phyloP scores from a whole-genome alignment of 1,284 basidiomycete genomes.

The Tylopilus sp. region DNA sequence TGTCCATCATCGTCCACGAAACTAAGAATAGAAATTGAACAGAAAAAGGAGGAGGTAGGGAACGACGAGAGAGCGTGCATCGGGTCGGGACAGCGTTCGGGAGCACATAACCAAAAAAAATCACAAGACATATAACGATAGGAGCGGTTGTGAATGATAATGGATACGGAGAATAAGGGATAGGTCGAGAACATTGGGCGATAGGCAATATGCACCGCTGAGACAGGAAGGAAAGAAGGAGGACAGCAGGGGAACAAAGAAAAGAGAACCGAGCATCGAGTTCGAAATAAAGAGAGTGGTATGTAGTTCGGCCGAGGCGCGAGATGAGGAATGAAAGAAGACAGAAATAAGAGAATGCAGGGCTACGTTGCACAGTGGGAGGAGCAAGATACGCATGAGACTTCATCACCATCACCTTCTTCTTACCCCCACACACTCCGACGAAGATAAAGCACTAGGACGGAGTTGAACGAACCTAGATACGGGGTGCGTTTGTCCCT shows the following conservation, averaged over 20 bases:
- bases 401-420: background rate
- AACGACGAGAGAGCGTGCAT: conserved; percentile 1
- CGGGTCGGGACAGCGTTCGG: background rate
- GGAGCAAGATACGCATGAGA: background rate
- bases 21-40: background rate
- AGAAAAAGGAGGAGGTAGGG: no score
- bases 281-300: background rate
- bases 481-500: conserved; percentile 6
- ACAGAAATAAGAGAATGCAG: background rate
- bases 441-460: background rate
- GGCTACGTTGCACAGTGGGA: background rate
- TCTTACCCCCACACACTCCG: background rate
- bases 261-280: conserved; percentile 3
- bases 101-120: background rate
- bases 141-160: background rate
- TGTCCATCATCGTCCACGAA: conserved; percentile 4
- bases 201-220: no score
- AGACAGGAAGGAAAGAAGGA: no score
- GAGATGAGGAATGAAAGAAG: background rate
- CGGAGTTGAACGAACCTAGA: background rate
- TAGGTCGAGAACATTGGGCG: no score
- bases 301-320: no score
- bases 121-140: background rate
- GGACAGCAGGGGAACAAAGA: background rate
- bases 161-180: no score